Evolutionary conservation across 345 rosid species (phyloP).

Genomic region (rapeseed (Brassica napus)): DNA sequence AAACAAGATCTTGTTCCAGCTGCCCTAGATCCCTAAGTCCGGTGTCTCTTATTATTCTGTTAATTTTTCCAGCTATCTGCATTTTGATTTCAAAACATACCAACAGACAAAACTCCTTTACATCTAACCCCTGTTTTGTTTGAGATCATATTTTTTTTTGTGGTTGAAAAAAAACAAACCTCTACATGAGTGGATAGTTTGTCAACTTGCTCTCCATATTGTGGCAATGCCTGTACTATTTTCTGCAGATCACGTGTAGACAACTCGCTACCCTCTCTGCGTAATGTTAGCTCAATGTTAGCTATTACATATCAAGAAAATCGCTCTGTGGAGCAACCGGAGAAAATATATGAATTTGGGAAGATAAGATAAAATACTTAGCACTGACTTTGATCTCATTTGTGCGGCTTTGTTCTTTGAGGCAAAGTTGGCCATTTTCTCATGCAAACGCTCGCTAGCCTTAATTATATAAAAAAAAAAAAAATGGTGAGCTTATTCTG

Average conservation of each 20-base stretch:
- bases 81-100: slow-evolving; percentile 8
- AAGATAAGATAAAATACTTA: neutral
- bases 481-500: neutral
- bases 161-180: slow-evolving; percentile 51
- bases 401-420: slow-evolving; percentile 96
- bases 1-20: slow-evolving; percentile 97
- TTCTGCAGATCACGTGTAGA: slow-evolving; percentile 91
- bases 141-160: neutral
- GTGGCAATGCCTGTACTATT: slow-evolving; percentile 92
- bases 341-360: neutral
- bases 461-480: slow-evolving; percentile 40
- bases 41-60: slow-evolving; percentile 60
- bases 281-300: slow-evolving; percentile 12
- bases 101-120: neutral
- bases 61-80: slow-evolving; percentile 88
- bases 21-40: slow-evolving; percentile 89
- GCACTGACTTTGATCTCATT: slow-evolving; percentile 54
- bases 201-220: slow-evolving; percentile 78
- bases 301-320: slow-evolving; percentile 17
- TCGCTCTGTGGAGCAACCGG: no score
- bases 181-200: slow-evolving; percentile 91
- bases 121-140: slow-evolving; percentile 7
- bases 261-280: slow-evolving; percentile 79
- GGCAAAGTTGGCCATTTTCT: slow-evolving; percentile 77
- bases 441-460: slow-evolving; percentile 96